phyloP scores from a whole-genome alignment of 2,329 filamentous ascomycete species.

The Hypoxylon sp. region DNA sequence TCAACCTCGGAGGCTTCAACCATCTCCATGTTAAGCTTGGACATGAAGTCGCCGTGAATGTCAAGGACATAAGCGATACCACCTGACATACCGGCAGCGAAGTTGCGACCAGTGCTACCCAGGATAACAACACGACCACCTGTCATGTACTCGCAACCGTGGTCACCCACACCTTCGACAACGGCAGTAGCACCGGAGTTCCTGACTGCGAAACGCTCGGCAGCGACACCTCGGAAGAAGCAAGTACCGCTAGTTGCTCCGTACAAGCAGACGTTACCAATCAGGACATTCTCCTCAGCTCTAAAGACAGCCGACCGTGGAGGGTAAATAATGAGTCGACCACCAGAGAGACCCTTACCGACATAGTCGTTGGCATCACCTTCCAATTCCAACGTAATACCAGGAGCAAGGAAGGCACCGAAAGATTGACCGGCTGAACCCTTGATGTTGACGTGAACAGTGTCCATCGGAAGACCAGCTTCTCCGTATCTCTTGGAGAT shows the following conservation, averaged over 20 bases:
- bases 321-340: constrained; percentile 92
- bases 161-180: constrained; percentile 95
- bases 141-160: constrained; percentile 99
- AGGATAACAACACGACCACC: constrained; percentile 91
- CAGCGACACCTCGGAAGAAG: constrained; percentile 97
- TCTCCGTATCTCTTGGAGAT: constrained; percentile 94
- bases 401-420: constrained; percentile 91
- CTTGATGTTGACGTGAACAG: constrained; percentile 96
- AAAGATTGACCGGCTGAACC: constrained; percentile 97
- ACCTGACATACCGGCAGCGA: constrained; percentile 98
- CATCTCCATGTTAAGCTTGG: constrained; percentile 98
- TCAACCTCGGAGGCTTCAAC: constrained; percentile 89
- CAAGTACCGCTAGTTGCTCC: constrained; percentile 91
- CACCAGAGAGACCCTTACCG: constrained; percentile 94
- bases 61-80: constrained; percentile 97
- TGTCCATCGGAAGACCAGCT: constrained; percentile 89
- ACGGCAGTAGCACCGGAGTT: constrained; percentile 98
- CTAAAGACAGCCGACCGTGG: constrained; percentile 92
- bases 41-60: constrained; percentile 87
- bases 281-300: constrained; percentile 93
- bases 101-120: constrained; percentile 93
- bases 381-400: constrained; percentile 94
- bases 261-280: constrained; percentile 96
- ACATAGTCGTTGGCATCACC: constrained; percentile 98
- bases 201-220: constrained; percentile 95